Base-by-base conservation (phyloP, 2,329 filamentous ascomycete genomes). In the Parascedosporium putredinis region DNA sequence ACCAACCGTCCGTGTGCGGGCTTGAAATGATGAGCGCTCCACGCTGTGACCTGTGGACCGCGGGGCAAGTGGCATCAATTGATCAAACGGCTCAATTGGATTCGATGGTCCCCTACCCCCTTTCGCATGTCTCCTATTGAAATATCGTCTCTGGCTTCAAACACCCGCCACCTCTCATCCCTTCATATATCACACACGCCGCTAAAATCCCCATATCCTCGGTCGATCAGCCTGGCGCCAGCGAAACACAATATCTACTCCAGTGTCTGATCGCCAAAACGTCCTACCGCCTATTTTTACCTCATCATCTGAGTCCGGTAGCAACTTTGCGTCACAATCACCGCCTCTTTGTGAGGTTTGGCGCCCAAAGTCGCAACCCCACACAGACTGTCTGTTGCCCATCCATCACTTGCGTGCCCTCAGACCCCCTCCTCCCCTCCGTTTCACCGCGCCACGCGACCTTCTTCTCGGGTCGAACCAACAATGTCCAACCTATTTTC, bases 401-500 rank as follows among this genome's bases (percentile, higher is more conserved):
- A 20, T 45, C 43, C 22, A 6, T n/a, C 16, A 5, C 5, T 25
- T 14, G 23, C 43, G 27, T 47, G 45, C 45, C 45, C 22, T 23
- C 33, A 40, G 46, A 40, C 34, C 46, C 46, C 46, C 18, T 27
- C 33, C 22, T 40, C 31, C 7, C 22, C 27, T 20, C 44, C 24
- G 45, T 47, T 47, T 38, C 29, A 48, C 33, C 16, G 18, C 33
- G 25, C 12, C 4, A 25, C 22, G n/a, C 18, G 25, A 52, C 47
- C 53, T 47, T 52, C 31, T 56, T 55, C 57, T 56, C 55, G 52
- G 55, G 55, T 56, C 54, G n/a, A 55, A 50, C 50, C 56, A 58
- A 67, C 59, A 62, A 79, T 79, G 75, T 79, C 76, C 58, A 78
- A 78, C 67, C 67, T 79, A 58, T 79, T 79, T 62, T 79, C 75